Evolutionary conservation across 371 early-diverging fungal species (phyloP).

Genomic region (Syncephalis fuscata): DNA sequence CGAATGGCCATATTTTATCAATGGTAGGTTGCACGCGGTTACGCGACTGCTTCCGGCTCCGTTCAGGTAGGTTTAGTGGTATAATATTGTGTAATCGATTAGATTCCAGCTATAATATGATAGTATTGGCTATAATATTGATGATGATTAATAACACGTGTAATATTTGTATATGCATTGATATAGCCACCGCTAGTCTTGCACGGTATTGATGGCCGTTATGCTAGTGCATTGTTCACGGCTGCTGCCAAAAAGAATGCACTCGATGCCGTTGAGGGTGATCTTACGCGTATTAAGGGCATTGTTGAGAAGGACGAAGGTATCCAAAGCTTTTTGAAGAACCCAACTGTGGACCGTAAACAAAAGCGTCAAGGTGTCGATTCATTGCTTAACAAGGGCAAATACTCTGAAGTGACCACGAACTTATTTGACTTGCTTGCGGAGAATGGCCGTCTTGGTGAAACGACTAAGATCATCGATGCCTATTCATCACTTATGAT

Average conservation of each 20-base stretch:
- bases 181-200: constrained; percentile 65
- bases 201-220: constrained; percentile 91
- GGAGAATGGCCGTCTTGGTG: constrained; percentile 85
- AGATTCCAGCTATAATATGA: too few relatives aligned
- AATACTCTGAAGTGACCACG: constrained; percentile 59
- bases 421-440: constrained; percentile 84
- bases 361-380: constrained; percentile 63
- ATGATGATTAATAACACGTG: too few relatives aligned
- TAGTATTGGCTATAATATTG: too few relatives aligned
- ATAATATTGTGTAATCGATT: too few relatives aligned
- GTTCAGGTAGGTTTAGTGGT: constrained; percentile 31
- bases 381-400: constrained; percentile 37
- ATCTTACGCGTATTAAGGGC: constrained; percentile 49
- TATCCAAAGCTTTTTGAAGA: constrained; percentile 58
- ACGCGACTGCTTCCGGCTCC: constrained; percentile 24
- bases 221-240: constrained; percentile 91
- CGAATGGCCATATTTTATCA: too few relatives aligned
- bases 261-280: constrained; percentile 74
- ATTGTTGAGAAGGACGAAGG: constrained; percentile 55
- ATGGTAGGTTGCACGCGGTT: constrained; percentile 31
- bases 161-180: not conserved
- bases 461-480: constrained; percentile 63
- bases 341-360: constrained; percentile 68
- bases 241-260: constrained; percentile 77
- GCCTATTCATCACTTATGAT: constrained; percentile 73